Evolutionary conservation across 2,329 filamentous ascomycete species (phyloP).

Genomic region (Pyricularia grisea): DNA sequence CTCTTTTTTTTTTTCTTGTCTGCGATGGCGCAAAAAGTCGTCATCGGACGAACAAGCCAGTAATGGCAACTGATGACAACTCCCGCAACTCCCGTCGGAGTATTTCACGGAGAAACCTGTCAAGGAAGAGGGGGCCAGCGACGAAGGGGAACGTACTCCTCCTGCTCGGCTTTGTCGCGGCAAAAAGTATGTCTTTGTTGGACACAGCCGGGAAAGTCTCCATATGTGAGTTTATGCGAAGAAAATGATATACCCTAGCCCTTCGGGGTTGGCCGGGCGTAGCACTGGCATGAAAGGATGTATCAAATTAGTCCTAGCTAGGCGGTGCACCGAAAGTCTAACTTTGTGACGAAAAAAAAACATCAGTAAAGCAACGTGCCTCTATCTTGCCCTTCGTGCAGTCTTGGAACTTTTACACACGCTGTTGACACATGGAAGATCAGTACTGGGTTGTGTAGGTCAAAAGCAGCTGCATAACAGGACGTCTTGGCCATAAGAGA

Average conservation of each 20-base stretch:
- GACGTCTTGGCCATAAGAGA: neutral
- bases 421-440: no score
- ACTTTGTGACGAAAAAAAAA: neutral
- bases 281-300: no score
- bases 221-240: no score
- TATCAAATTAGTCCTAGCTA: neutral
- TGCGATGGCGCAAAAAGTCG: neutral
- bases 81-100: no score
- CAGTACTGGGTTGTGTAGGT: neutral
- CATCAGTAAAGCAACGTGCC: neutral
- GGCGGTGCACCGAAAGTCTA: neutral
- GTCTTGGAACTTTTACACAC: neutral
- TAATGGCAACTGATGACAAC: neutral
- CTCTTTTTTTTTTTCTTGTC: no score
- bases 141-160: neutral
- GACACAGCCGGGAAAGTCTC: no score
- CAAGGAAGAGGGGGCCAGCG: neutral
- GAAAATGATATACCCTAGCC: no score
- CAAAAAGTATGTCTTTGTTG: no score
- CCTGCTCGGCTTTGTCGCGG: no score
- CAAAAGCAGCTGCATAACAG: neutral
- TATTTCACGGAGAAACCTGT: neutral
- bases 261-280: no score
- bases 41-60: neutral
- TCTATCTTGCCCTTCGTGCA: neutral